Conservation (phyloP, 345 rosid genomes). For the Eucalyptus pauciflora region DNA sequence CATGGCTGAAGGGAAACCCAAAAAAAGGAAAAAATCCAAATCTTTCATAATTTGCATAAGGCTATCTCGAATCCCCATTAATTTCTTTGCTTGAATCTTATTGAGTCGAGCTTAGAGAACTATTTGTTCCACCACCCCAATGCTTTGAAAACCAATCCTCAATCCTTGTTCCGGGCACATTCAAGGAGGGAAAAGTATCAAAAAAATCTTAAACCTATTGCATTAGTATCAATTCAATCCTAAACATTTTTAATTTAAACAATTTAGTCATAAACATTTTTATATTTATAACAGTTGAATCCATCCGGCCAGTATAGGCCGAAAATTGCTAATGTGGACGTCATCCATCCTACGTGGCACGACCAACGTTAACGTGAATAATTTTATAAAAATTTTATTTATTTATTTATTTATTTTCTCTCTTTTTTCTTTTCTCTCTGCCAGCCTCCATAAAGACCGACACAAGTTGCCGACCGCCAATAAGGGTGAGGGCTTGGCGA, state of each 20-base stretch:
- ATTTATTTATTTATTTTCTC: too few relatives aligned
- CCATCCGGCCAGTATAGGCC: rapidly evolving
- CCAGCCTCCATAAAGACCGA: neutral
- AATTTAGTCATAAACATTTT: rapidly evolving
- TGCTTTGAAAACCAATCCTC: too few relatives aligned
- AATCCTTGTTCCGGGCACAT: rapidly evolving
- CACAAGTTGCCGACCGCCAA: rapidly evolving
- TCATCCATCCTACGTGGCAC: rapidly evolving
- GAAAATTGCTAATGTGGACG: rapidly evolving
- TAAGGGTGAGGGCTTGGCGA: rapidly evolving
- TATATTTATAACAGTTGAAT: rapidly evolving
- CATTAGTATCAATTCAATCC: rapidly evolving
- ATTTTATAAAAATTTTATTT: too few relatives aligned
- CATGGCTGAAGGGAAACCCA: neutral
- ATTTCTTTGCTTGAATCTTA: neutral
- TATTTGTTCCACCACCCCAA: too few relatives aligned
- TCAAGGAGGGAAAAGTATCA: rapidly evolving
- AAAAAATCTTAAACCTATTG: rapidly evolving
- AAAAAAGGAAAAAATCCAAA: neutral
- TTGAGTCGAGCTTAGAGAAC: neutral
- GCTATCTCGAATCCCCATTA: neutral
- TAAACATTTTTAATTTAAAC: rapidly evolving
- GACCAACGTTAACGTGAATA: rapidly evolving
- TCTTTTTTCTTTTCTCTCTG: rapidly evolving
- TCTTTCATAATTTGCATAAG: rapidly evolving